Base-by-base conservation (phyloP, 2,329 filamentous ascomycete genomes). In the Nemania diffusa region DNA sequence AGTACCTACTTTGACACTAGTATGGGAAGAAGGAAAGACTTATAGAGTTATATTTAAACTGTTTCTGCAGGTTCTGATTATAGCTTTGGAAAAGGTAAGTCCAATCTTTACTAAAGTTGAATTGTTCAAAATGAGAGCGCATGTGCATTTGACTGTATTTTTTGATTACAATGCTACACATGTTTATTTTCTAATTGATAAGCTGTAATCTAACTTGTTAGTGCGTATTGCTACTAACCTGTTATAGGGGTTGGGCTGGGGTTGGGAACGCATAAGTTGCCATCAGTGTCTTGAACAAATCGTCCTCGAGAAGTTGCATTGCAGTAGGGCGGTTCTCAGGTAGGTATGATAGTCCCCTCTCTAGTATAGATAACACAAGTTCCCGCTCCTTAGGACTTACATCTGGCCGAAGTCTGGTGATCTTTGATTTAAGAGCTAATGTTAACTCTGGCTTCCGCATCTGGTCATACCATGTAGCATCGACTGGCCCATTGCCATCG, bases 381-480 rank as follows among this genome's bases (percentile, higher is more conserved):
- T 26, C 48, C 24, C 26, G 13, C 26, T 51, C 48, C 13, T 17
- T 15, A 13, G 13, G 22, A 15, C 26, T 29, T 5, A 11, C 11
- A 15, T 26, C 48, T 13, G 48, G 48, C 5, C 26, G 22, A 15
- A 15, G 5, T 1, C 26, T 51, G 1, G 24, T 9, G 15, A 51
- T 26, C 24, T 51, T 51, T 15, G 48, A 22, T 27, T 51, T 24
- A 15, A 51, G 48, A 24, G 22, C 15, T 13, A 27, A n/a, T 1
- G 5, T n/a, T 17, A 24, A 11, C 8, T 51, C 22, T 13, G 48
- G 1, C n/a, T 15, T n/a, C 13, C 26, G 48, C 2, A 24, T 9
- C 48, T 29, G 8, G 17, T 51, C 48, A 51, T 51, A 51, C 48
- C 48, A 51, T 29, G 22, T 29, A 51, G 15, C 48, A 51, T 51